A percentile compares a stretch with the other conserved stretches of the same genome.
Conservation (phyloP, 177 flowering plant genomes). For the Vitis hybrid region DNA sequence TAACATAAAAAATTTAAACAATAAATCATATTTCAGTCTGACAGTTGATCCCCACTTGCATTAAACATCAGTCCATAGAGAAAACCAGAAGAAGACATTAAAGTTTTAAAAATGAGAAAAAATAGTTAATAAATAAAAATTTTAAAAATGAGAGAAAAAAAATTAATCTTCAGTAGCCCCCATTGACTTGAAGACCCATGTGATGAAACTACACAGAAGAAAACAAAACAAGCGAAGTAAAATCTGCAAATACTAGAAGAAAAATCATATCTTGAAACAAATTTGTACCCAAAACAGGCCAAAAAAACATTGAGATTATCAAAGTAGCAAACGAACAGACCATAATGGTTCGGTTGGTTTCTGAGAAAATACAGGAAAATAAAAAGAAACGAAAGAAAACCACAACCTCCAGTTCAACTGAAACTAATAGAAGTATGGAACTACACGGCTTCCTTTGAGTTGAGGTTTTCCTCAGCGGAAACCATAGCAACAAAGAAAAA, state of each 20-base stretch:
- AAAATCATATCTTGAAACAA: background rate
- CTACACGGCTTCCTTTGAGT: too few relatives aligned
- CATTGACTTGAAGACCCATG: slow-evolving; percentile 2
- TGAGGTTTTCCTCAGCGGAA: too few relatives aligned
- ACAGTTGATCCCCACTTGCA: too few relatives aligned
- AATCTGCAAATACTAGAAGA: background rate
- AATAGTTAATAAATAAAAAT: slow-evolving; percentile 1
- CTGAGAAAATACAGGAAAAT: background rate
- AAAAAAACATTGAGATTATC: background rate
- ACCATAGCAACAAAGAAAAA: too few relatives aligned
- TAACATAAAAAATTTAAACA: too few relatives aligned
- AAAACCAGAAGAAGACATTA: too few relatives aligned
- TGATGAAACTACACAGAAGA: background rate
- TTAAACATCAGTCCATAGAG: too few relatives aligned
- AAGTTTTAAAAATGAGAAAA: background rate
- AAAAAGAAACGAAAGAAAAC: background rate
- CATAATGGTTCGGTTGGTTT: background rate
- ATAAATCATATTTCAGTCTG: too few relatives aligned
- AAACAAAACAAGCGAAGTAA: background rate
- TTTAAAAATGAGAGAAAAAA: background rate
- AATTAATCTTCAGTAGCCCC: background rate
- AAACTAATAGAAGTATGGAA: too few relatives aligned
- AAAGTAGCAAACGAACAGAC: background rate
- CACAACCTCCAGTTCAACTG: too few relatives aligned
- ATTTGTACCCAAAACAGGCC: too few relatives aligned